These are phyloP conservation scores for Pichia nakasei DNA, from an alignment of 805 yeast genomes.

Conservation along the genomic window DNA sequence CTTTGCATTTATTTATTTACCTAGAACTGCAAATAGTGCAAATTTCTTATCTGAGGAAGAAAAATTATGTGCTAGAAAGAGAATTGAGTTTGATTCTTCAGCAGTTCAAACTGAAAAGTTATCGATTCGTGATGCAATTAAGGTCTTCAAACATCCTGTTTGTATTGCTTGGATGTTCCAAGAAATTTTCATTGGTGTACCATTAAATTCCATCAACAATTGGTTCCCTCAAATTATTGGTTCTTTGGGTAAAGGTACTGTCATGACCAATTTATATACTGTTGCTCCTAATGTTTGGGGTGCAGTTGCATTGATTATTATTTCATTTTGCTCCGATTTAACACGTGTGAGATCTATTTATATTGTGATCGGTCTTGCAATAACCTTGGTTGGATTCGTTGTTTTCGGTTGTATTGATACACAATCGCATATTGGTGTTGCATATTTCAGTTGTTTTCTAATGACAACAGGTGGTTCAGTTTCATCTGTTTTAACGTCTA, in stretches of 20 bases:
- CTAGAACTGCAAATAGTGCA: conserved; percentile 30
- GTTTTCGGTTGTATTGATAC: conserved; percentile 39
- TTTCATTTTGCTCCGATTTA: conserved; percentile 35
- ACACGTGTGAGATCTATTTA: conserved; percentile 31
- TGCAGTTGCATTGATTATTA: conserved; percentile 32
- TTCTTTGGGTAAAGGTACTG: conserved; percentile 32
- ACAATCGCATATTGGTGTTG: conserved; percentile 22
- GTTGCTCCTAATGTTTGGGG: conserved; percentile 44
- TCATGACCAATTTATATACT: conserved; percentile 33
- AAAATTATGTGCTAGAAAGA: conserved; percentile 28
- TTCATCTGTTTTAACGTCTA: conserved; percentile 40
- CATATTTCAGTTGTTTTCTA: conserved; percentile 17
- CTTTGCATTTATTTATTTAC: conserved; percentile 28
- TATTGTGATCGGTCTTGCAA: conserved; percentile 29
- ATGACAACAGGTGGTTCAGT: conserved; percentile 44
- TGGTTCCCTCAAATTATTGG: conserved; percentile 41
- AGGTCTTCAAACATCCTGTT: conserved; percentile 38
- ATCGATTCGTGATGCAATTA: conserved; percentile 32
- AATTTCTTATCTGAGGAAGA: conserved; percentile 34
- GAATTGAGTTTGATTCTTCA: conserved; percentile 39
- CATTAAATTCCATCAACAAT: conserved; percentile 38
- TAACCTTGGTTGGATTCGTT: conserved; percentile 37
- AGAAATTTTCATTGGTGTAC: conserved; percentile 40
- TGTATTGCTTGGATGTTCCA: conserved; percentile 35
- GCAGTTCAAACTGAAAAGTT: conserved; percentile 30